Percentiles rank a stretch among this genome's conserved stretches.
Evolutionary conservation across 2,329 filamentous ascomycete species (phyloP).

Genomic region (Acrocalymma vagum): DNA sequence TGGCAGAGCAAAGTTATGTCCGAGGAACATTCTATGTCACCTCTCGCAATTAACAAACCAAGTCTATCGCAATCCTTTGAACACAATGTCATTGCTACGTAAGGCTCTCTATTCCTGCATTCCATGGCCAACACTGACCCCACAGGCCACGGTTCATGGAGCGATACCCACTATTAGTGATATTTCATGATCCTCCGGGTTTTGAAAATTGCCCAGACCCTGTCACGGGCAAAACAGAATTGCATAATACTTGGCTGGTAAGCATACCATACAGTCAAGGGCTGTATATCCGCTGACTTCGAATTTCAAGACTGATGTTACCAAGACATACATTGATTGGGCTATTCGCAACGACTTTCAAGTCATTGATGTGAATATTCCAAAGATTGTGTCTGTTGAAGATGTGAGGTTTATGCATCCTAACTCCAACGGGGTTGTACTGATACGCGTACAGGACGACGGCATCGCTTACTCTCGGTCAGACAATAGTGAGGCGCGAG

Average conservation of each 20-base stretch:
- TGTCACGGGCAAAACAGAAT: conserved; percentile 73
- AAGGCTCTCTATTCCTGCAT: conserved; percentile 30
- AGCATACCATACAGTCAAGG: conserved; percentile 50
- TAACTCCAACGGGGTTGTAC: background rate
- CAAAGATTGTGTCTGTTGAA: conserved; percentile 74
- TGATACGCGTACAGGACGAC: conserved; percentile 31
- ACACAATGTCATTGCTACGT: conserved; percentile 85
- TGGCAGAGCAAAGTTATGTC: conserved; percentile 78
- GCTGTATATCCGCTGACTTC: conserved; percentile 52
- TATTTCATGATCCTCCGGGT: conserved; percentile 84
- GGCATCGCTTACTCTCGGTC: conserved; percentile 50
- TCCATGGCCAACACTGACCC: conserved; percentile 14
- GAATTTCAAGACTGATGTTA: conserved; percentile 74
- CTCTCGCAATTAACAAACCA: conserved; percentile 80
- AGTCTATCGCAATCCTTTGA: conserved; percentile 79
- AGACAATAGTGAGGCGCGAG: conserved; percentile 56
- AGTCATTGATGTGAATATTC: conserved; percentile 91
- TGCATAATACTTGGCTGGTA: conserved; percentile 90
- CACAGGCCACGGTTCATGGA: conserved; percentile 70
- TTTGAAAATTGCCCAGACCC: conserved; percentile 53
- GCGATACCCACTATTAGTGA: conserved; percentile 75
- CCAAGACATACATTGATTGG: conserved; percentile 85
- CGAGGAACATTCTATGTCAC: conserved; percentile 78
- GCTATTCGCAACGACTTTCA: conserved; percentile 78
- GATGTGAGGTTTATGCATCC: conserved; percentile 57